A percentile compares a stretch with the other conserved stretches of the same genome.
Evolutionary conservation across 1,139 yeast genomes (phyloP).

Genomic region (Sugiyamaella novakii): DNA sequence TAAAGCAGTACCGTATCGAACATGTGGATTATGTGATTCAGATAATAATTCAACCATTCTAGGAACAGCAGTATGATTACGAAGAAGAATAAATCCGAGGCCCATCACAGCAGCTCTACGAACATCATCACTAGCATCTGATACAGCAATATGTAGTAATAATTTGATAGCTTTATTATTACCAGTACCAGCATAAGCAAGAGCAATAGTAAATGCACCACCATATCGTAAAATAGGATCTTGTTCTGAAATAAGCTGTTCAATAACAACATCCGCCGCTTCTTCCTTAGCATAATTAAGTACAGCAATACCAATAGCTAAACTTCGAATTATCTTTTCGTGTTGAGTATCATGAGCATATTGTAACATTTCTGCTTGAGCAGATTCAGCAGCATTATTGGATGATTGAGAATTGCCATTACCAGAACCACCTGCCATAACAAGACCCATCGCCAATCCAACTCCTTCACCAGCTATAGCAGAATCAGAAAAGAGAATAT

Average conservation of each 20-base stretch:
- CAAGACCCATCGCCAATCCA: conserved; percentile 93
- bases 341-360: conserved; percentile 97
- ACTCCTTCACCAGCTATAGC: conserved; percentile 98
- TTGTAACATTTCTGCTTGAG: conserved; percentile 78
- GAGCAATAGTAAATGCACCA: conserved; percentile 90
- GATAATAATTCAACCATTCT: conserved; percentile 90
- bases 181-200: conserved; percentile 97
- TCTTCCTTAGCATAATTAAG: conserved; percentile 86
- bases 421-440: conserved; percentile 68
- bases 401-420: conserved; percentile 56
- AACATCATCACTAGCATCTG: conserved; percentile 95
- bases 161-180: conserved; percentile 83
- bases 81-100: conserved; percentile 87
- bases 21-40: conserved; percentile 97
- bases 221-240: conserved; percentile 90
- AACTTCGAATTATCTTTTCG: conserved; percentile 89
- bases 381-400: conserved; percentile 46
- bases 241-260: conserved; percentile 68
- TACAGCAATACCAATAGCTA: conserved; percentile 86
- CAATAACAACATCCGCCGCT: conserved; percentile 72
- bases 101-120: conserved; percentile 95
- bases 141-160: conserved; percentile 88
- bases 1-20: conserved; percentile 96
- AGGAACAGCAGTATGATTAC: conserved; percentile 93
- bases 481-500: conserved; percentile 83